Percentiles rank a stretch among this genome's conserved stretches.
Conservation (phyloP, 2,329 filamentous ascomycete species). For the Arthrinium puccinioides region DNA sequence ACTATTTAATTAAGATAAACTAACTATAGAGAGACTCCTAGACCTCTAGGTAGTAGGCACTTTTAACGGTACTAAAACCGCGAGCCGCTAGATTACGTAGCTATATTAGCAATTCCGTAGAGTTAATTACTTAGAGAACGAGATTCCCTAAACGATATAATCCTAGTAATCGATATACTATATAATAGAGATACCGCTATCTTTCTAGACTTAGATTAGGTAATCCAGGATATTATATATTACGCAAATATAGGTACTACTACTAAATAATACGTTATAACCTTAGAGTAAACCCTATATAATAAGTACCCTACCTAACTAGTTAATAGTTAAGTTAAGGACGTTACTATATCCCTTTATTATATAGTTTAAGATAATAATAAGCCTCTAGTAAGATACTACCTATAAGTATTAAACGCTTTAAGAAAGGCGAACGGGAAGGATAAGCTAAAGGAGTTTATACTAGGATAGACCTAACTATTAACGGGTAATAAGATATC, state of each 20-base stretch:
- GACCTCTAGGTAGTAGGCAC: too few relatives aligned
- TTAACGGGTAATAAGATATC: not conserved
- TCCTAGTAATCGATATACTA: not conserved
- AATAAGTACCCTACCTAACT: not conserved
- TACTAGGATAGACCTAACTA: not conserved
- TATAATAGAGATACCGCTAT: not conserved
- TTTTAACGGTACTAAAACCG: too few relatives aligned
- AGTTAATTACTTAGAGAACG: too few relatives aligned
- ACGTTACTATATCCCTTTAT: not conserved
- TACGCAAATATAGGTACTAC: not conserved
- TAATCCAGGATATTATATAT: not conserved
- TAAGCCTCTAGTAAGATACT: not conserved
- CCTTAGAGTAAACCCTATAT: not conserved
- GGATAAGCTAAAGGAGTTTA: not conserved
- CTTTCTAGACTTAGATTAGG: not conserved
- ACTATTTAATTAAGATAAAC: too few relatives aligned
- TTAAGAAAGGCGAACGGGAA: not conserved
- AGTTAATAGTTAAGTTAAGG: not conserved
- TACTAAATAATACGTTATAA: not conserved
- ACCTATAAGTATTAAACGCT: not conserved
- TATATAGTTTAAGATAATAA: not conserved
- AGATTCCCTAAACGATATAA: too few relatives aligned
- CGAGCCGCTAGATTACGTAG: too few relatives aligned
- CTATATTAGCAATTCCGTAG: too few relatives aligned
- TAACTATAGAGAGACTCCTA: too few relatives aligned